phyloP scores from a whole-genome alignment of 345 rosid genomes.

The Corchorus olitorius region DNA sequence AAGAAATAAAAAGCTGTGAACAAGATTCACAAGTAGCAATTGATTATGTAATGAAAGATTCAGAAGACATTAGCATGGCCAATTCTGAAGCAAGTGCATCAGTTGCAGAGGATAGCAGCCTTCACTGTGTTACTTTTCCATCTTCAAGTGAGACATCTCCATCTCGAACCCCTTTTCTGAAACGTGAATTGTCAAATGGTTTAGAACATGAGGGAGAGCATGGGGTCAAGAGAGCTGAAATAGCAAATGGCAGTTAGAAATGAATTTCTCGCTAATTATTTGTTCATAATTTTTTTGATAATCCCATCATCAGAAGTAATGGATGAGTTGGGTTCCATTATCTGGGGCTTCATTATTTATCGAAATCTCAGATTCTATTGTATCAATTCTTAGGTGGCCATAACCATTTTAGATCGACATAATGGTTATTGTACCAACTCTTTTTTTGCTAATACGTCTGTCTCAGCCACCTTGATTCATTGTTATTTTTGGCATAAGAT shows the following conservation, averaged over 20 bases:
- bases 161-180: slow-evolving; percentile 17
- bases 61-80: background rate
- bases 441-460: background rate
- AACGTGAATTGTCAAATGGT: slow-evolving; percentile 19
- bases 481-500: too few relatives aligned
- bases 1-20: slow-evolving; percentile 1
- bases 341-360: slow-evolving; percentile 53
- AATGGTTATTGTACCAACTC: background rate
- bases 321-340: slow-evolving; percentile 22
- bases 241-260: slow-evolving; percentile 24
- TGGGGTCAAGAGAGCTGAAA: slow-evolving; percentile 21
- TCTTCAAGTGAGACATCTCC: slow-evolving; percentile 18
- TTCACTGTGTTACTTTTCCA: background rate
- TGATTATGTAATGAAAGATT: background rate
- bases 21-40: slow-evolving; percentile 15
- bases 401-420: slow-evolving; percentile 17
- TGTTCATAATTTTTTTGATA: slow-evolving; percentile 20
- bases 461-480: background rate
- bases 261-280: slow-evolving; percentile 23
- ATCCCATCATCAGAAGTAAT: slow-evolving; percentile 28
- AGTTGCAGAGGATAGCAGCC: background rate
- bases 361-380: slow-evolving; percentile 42
- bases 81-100: slow-evolving; percentile 15
- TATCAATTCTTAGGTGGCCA: slow-evolving; percentile 24
- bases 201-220: slow-evolving; percentile 21